Percentiles rank a stretch among this genome's conserved stretches.
These are phyloP conservation scores for Shiraia sp. DNA, from an alignment of 2,329 filamentous ascomycete species.

Conservation along the genomic window DNA sequence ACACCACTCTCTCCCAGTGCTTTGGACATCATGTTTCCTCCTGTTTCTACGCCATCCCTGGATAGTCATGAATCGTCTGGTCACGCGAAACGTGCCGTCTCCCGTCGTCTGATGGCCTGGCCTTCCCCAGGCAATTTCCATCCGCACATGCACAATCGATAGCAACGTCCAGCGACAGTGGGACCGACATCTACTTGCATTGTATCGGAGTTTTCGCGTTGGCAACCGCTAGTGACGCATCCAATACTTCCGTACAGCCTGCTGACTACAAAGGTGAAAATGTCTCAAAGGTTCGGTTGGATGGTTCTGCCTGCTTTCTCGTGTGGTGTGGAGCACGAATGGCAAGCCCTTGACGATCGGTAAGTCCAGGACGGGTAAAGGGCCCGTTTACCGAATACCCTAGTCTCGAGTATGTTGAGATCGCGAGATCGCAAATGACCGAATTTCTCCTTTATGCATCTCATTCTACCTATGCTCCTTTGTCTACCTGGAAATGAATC, in stretches of 20 bases:
- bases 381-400: not conserved
- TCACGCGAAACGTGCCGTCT: slow-evolving; percentile 10
- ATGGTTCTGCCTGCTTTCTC: slow-evolving; percentile 3
- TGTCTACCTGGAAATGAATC: no score
- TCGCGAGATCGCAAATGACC: not conserved
- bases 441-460: not conserved
- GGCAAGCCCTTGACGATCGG: no score
- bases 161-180: slow-evolving; percentile 3
- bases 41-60: not conserved
- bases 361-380: slow-evolving; percentile 8
- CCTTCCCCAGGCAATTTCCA: slow-evolving; percentile 9
- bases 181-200: slow-evolving; percentile 6
- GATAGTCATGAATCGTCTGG: no score
- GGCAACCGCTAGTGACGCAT: slow-evolving; percentile 16
- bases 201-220: slow-evolving; percentile 5
- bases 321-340: no score
- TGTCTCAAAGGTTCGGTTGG: slow-evolving; percentile 11
- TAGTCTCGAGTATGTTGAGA: not conserved
- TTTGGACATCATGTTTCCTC: slow-evolving; percentile 11
- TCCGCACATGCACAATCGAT: slow-evolving; percentile 13
- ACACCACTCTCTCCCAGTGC: not conserved
- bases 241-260: slow-evolving; percentile 12
- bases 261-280: slow-evolving; percentile 7
- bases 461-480: no score
- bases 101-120: no score